Evolutionary conservation across 495 filamentous ascomycete genomes (phyloP), one percentile per base, ranked within the genome.

Genomic region (Neurospora discreta): DNA sequence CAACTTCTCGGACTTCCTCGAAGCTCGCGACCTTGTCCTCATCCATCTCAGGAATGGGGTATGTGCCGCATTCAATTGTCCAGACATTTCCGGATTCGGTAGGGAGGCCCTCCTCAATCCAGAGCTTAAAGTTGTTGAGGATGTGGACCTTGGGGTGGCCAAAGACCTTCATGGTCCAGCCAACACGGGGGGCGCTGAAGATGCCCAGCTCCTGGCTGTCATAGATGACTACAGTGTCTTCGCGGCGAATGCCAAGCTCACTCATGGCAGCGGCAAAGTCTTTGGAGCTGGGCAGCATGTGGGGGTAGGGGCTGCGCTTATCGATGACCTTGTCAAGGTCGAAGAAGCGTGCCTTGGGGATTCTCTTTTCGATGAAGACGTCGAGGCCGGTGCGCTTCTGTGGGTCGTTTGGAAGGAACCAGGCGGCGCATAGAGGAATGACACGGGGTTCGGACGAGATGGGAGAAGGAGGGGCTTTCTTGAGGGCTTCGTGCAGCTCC

Each of bases 311-410:
- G 41, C 92, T 96, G 74, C 88, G 87, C 75, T 88, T 88, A 78
- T 98, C 96, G 74, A 94, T 94, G 76, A 97, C 86, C 39, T 86
- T 91, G 81, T 99, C 96, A 30, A 99, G 85, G 80, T 98, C 93
- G 80, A 99, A 99, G 87, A 98, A 99, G n/a, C 94, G 90, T 2
- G 95, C 89, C 73, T 87, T 87, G 0, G 95, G 94, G 73, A 99
- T 94, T 60, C 92, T 91, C 74, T 86, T 86, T 75, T 90, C 84
- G 72, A 86, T 85, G 85, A 94, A 98, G 71, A 90, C 89, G 46
- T 92, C 83, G 74, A 87, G 84, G 68, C 96, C 96, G 71, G 86
- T 94, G 72, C 93, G 91, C 30, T 88, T 85, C 33, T 81, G 60
- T 16, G 82, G 77, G 72, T 95, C 93, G 83, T 97, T 98, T 44